Evolutionary conservation across 148 eudicot genomes (phyloP), one percentile per base, ranked within the genome.

Genomic region (Rhododendron vialii): DNA sequence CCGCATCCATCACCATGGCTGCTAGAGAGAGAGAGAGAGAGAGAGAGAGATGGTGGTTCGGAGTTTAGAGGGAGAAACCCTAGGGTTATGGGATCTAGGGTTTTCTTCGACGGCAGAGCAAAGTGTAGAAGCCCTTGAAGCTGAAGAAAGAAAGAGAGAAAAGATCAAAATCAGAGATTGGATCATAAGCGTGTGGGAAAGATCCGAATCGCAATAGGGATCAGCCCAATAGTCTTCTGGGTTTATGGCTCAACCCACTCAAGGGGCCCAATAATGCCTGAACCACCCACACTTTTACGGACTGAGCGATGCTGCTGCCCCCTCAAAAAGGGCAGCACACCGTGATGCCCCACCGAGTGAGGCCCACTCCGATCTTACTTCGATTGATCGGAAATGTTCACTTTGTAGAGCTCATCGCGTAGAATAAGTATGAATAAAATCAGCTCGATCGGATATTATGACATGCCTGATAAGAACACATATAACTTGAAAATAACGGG

Each of bases 1-100:
- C 48, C 36, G 35, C 15, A 17, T 73, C 86, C 24, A 26, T 45
- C n/a, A 9, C 82, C 88, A 84, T 88, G 22, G 38, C 33, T 48
- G 81, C 45, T 59, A 30, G 26, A 11, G 28, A 53, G 81, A 78
- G 55, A 78, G 33, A 74, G 47, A 75, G 71, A n/a, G 71, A 30
- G 30, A 30, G 30, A 30, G 30, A 30, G 30, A 30, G 30, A n/a
- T 30, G 1, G 71, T 8, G 30, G 15, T 26, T 63, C 12, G 69
- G 28, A 57, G 61, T 15, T 57, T 57, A 63, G 73, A 67, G 36
- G 14, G 74, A 26, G 74, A 28, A 4, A 67, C 1, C 11, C 14
- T 67, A 67, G 15, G 30, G 30, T 65, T n/a, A n/a, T n/a, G 30
- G 2, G 13, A 65, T 65, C 65, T 59, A 65, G 71, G 74, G 74